phyloP scores from a whole-genome alignment of 805 yeast species.

The Scheffersomyces ergatensis region DNA sequence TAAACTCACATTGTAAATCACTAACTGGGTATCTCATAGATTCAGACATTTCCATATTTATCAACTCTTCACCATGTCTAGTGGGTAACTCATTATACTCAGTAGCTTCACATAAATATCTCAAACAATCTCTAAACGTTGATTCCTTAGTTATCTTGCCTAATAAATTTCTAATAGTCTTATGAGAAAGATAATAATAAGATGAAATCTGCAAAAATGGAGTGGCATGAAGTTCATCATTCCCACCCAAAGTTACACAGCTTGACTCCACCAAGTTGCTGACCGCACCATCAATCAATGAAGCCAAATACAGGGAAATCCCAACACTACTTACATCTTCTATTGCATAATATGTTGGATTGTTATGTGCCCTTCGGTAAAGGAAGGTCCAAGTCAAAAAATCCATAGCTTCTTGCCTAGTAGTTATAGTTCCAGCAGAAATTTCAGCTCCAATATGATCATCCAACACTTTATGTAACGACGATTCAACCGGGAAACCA shows the following conservation, averaged over 20 bases:
- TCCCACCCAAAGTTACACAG: constrained; percentile 56
- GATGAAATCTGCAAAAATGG: constrained; percentile 84
- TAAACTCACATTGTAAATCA: constrained; percentile 55
- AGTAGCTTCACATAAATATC: constrained; percentile 56
- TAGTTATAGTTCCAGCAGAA: constrained; percentile 61
- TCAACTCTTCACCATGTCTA: constrained; percentile 86
- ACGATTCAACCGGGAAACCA: constrained; percentile 82
- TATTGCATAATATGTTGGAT: constrained; percentile 74
- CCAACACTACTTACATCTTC: constrained; percentile 60
- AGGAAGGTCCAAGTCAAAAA: constrained; percentile 76
- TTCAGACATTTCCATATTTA: constrained; percentile 80
- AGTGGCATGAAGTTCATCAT: constrained; percentile 59
- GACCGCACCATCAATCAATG: constrained; percentile 67
- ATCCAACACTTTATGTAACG: constrained; percentile 72
- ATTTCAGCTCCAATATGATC: constrained; percentile 82
- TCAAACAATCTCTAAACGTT: constrained; percentile 62
- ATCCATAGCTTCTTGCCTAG: constrained; percentile 69
- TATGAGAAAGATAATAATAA: constrained; percentile 89
- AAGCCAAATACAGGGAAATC: constrained; percentile 55
- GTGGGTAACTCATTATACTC: constrained; percentile 90
- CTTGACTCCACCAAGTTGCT: constrained; percentile 66
- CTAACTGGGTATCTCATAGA: constrained; percentile 63
- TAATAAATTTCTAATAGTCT: constrained; percentile 72
- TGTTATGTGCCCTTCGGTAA: constrained; percentile 70
- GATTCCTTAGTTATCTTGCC: constrained; percentile 46